phyloP scores from a whole-genome alignment of 1,284 basidiomycete genomes.

The Sporisorium scitamineum region DNA sequence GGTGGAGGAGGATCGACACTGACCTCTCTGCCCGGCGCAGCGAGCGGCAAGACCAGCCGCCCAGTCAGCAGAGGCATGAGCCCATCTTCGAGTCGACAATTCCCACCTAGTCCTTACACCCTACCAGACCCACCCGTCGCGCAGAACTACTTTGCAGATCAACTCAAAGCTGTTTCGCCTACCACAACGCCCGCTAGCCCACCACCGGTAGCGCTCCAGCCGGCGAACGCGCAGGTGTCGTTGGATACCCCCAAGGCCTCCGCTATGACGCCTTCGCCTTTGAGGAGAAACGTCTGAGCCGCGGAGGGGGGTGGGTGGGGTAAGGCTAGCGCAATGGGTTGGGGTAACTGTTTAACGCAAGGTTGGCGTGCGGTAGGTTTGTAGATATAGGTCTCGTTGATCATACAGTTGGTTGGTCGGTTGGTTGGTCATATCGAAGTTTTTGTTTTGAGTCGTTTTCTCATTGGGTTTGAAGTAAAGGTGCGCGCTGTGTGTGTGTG shows the following conservation, averaged over 20 bases:
- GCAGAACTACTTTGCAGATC: constrained; percentile 55
- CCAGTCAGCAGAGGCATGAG: constrained; percentile 13
- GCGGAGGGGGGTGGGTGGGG: too few relatives aligned
- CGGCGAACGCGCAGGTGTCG: not conserved
- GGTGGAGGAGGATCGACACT: not conserved
- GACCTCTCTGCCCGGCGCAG: too few relatives aligned
- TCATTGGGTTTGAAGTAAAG: too few relatives aligned
- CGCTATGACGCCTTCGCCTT: constrained; percentile 19
- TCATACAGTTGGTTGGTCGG: too few relatives aligned
- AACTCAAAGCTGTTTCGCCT: constrained; percentile 1
- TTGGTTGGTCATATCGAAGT: too few relatives aligned
- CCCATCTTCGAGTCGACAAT: constrained; percentile 12
- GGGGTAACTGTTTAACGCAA: too few relatives aligned
- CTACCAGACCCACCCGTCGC: constrained; percentile 55
- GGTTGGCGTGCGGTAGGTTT: too few relatives aligned
- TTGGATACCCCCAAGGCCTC: constrained; percentile 36
- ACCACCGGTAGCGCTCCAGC: not conserved
- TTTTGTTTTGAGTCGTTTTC: too few relatives aligned
- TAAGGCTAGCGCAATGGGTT: too few relatives aligned
- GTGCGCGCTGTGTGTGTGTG: too few relatives aligned
- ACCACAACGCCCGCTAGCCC: constrained; percentile 1
- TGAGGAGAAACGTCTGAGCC: constrained; percentile 31
- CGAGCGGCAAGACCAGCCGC: not conserved
- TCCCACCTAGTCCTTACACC: constrained; percentile 54
- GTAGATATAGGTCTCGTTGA: not conserved